phyloP scores from a whole-genome alignment of 345 rosid genomes.

The Euclidium syriacum region DNA sequence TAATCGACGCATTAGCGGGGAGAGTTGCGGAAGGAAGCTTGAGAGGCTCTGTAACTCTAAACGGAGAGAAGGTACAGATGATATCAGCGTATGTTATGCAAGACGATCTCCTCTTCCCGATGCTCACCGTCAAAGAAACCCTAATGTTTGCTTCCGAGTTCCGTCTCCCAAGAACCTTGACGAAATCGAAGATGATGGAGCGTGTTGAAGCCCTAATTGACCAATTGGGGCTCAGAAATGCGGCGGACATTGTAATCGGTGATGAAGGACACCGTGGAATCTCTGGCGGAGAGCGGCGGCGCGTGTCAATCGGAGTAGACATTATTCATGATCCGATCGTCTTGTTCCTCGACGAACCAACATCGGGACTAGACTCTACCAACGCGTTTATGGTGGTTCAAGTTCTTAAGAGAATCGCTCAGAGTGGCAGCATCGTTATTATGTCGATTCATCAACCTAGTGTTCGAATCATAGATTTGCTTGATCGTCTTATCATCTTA shows the following conservation, averaged over 20 bases:
- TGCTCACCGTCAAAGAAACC: too few relatives aligned
- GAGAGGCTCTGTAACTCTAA: conserved; percentile 56
- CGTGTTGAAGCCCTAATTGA: conserved; percentile 54
- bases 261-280: too few relatives aligned
- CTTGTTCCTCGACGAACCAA: conserved; percentile 70
- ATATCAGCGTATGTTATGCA: conserved; percentile 73
- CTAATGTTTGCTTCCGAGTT: too few relatives aligned
- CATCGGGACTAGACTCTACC: conserved; percentile 70
- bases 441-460: too few relatives aligned
- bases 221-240: conserved; percentile 57
- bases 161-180: conserved; percentile 59
- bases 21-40: conserved; percentile 63
- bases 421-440: conserved; percentile 54
- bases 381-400: conserved; percentile 70
- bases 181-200: conserved; percentile 47
- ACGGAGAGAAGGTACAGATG: conserved; percentile 64
- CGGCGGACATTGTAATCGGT: conserved; percentile 52
- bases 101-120: too few relatives aligned
- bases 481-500: too few relatives aligned
- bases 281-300: conserved; percentile 35
- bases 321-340: conserved; percentile 65
- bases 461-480: too few relatives aligned
- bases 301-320: conserved; percentile 67
- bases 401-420: conserved; percentile 62
- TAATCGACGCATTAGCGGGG: conserved; percentile 70